A percentile compares a stretch with the other conserved stretches of the same genome.
phyloP scores from a whole-genome alignment of 2,329 filamentous ascomycete species.

The Colletotrichum lupini region DNA sequence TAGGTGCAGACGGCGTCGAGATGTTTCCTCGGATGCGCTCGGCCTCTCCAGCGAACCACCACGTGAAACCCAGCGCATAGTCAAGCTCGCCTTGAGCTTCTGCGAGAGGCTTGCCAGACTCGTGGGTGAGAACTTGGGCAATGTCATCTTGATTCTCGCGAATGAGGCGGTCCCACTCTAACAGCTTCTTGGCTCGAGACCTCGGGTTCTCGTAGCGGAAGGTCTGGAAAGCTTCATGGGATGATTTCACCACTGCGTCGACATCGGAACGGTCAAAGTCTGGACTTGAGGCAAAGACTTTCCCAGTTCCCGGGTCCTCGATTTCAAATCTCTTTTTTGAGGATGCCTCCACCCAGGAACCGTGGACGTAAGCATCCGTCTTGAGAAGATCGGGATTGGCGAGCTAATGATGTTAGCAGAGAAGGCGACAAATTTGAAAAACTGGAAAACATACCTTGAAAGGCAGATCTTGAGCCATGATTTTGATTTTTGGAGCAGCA shows the following conservation, averaged over 20 bases:
- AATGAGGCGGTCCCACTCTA: conserved; percentile 51
- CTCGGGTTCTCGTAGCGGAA: conserved; percentile 53
- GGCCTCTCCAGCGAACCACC: conserved; percentile 68
- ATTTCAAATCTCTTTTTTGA: conserved; percentile 63
- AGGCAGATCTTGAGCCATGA: not conserved
- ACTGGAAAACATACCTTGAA: not conserved
- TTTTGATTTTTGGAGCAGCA: not conserved
- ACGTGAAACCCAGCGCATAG: conserved; percentile 64
- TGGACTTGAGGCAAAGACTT: conserved; percentile 60
- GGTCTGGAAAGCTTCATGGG: conserved; percentile 49
- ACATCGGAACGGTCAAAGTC: conserved; percentile 54
- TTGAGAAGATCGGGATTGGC: conserved; percentile 58
- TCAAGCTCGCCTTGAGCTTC: conserved; percentile 67
- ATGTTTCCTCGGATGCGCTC: conserved; percentile 67
- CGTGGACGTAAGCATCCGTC: conserved; percentile 61
- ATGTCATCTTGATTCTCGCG: conserved; percentile 49
- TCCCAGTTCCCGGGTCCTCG: conserved; percentile 62
- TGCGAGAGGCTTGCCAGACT: conserved; percentile 67
- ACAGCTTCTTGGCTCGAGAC: conserved; percentile 47
- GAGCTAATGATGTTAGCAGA: conserved; percentile 44
- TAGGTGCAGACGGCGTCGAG: conserved; percentile 68
- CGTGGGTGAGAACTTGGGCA: conserved; percentile 52
- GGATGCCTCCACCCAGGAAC: conserved; percentile 56
- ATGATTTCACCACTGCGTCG: conserved; percentile 48
- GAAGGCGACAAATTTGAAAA: accelerated